phyloP scores from a whole-genome alignment of 176 grass and related monocot species.

The Oryza rufipogon region DNA sequence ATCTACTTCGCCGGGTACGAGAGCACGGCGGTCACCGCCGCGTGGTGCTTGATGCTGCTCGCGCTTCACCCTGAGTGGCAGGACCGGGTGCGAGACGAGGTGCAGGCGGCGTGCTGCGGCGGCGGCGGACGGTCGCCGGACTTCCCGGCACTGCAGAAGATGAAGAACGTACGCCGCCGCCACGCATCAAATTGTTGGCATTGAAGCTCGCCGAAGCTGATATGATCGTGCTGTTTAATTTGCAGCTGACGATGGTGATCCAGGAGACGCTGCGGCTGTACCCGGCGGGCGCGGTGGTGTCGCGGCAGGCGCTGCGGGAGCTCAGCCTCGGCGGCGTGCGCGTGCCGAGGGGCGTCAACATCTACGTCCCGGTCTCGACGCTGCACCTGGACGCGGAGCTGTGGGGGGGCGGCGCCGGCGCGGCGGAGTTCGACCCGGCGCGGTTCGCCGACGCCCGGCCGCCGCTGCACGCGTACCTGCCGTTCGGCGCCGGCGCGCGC shows the following conservation, averaged over 20 bases:
- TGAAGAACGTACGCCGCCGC: constrained; percentile 51
- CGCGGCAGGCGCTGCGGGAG: constrained; percentile 72
- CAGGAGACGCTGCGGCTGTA: constrained; percentile 92
- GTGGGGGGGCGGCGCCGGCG: constrained; percentile 77
- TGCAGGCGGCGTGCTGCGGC: constrained; percentile 10
- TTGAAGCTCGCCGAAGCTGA: background rate
- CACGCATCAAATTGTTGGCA: background rate
- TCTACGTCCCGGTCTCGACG: constrained; percentile 71
- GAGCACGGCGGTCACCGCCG: constrained; percentile 70
- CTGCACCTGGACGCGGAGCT: constrained; percentile 73
- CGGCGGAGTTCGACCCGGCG: constrained; percentile 56
- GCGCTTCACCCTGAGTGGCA: constrained; percentile 87
- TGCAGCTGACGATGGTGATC: constrained; percentile 91
- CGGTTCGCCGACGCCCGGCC: constrained; percentile 47
- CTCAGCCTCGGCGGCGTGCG: constrained; percentile 58
- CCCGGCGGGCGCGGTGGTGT: constrained; percentile 74
- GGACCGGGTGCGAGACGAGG: constrained; percentile 55
- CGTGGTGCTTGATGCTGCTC: constrained; percentile 83
- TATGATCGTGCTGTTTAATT: background rate
- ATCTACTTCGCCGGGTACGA: constrained; percentile 94
- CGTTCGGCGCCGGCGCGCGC: constrained; percentile 82
- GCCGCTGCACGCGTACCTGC: constrained; percentile 69
- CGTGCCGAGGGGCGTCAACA: constrained; percentile 70
- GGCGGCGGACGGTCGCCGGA: constrained; percentile 20
- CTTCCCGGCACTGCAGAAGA: constrained; percentile 59